Percentiles rank a stretch among this genome's conserved stretches.
These are phyloP conservation scores for Plectosphaerella plurivora DNA, from an alignment of 2,329 filamentous ascomycete species.

Conservation along the genomic window DNA sequence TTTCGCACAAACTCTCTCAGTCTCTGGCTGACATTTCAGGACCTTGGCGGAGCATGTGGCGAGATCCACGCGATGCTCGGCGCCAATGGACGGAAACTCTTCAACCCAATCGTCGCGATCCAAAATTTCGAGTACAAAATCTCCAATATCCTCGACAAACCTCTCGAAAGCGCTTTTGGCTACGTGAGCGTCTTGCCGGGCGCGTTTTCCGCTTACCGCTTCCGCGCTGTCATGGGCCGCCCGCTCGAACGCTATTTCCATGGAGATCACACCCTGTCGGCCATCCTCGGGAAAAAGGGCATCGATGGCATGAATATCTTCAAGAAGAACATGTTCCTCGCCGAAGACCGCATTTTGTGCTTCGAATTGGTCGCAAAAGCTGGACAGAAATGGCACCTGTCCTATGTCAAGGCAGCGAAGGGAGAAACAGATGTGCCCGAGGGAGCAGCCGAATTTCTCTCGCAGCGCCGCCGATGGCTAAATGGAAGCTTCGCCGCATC, in stretches of 20 bases:
- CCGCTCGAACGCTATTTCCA: constrained; percentile 91
- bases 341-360: constrained; percentile 90
- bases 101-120: constrained; percentile 82
- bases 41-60: constrained; percentile 84
- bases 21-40: constrained; percentile 20
- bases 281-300: constrained; percentile 84
- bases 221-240: constrained; percentile 84
- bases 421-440: constrained; percentile 89
- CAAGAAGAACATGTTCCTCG: constrained; percentile 99
- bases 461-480: constrained; percentile 84
- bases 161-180: constrained; percentile 81
- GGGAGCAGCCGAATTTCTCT: constrained; percentile 83
- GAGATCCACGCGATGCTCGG: constrained; percentile 91
- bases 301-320: constrained; percentile 97
- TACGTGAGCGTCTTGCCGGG: constrained; percentile 87
- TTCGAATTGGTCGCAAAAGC: constrained; percentile 91
- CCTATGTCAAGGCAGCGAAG: constrained; percentile 89
- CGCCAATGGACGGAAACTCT: constrained; percentile 71
- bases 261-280: constrained; percentile 83
- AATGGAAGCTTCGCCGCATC: constrained; percentile 90
- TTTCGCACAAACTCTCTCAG: neutral
- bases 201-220: constrained; percentile 87
- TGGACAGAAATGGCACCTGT: constrained; percentile 88
- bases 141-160: constrained; percentile 88
- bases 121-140: constrained; percentile 97